A percentile compares a stretch with the other conserved stretches of the same genome.
Evolutionary conservation across 352 stramenopile genomes (phyloP).

Genomic region (Blastocystis sp.): DNA sequence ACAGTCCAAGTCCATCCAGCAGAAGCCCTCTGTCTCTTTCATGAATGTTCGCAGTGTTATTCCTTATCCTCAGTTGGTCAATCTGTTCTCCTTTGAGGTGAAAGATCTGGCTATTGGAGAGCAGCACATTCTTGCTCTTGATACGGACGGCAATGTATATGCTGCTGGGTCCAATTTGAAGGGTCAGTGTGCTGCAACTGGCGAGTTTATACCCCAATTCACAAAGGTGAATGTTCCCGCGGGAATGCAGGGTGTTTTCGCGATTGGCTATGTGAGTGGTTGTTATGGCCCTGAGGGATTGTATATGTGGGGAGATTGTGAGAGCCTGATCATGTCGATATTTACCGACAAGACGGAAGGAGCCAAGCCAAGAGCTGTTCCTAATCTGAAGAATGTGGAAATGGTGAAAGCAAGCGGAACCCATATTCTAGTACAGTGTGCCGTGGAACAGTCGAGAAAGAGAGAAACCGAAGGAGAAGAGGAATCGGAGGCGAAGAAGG

Average conservation of each 20-base stretch:
- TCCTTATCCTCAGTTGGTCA: not conserved
- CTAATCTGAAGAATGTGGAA: not conserved
- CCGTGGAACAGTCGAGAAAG: not conserved
- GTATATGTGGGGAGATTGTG: slow-evolving; percentile 27
- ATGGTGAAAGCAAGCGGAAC: not conserved
- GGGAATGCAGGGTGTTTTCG: slow-evolving; percentile 43
- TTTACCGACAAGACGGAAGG: not conserved
- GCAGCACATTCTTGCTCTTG: not conserved
- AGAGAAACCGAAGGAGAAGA: not conserved
- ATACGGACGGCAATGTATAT: slow-evolving; percentile 2
- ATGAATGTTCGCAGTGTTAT: not conserved
- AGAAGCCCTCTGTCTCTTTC: not conserved
- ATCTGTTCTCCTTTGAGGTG: not conserved
- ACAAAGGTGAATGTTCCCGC: not conserved
- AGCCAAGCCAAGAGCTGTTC: not conserved
- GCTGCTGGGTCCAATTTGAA: not conserved
- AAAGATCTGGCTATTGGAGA: slow-evolving; percentile 8
- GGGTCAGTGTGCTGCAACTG: not conserved
- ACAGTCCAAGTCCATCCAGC: not conserved
- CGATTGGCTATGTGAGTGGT: not conserved
- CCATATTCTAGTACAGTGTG: slow-evolving; percentile 1
- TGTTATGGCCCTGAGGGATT: slow-evolving; percentile 2
- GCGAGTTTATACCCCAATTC: not conserved
- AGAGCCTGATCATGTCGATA: not conserved
- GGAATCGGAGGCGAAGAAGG: slow-evolving; percentile 6